Evolutionary conservation across 2,329 filamentous ascomycete species (phyloP).

Genomic region (Sarocladium brachiariae): DNA sequence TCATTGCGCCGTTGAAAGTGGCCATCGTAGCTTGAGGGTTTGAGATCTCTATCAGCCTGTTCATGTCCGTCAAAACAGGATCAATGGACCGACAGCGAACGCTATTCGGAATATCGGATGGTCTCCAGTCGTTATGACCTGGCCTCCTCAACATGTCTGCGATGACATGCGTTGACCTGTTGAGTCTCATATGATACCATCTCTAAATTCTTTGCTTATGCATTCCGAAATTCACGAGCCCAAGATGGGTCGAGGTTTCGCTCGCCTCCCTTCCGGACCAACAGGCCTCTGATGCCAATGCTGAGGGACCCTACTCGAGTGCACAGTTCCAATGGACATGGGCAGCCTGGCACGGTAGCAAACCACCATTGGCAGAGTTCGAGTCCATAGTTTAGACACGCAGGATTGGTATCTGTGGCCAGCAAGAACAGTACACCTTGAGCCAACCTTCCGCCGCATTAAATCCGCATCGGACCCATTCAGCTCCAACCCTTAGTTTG

Average conservation of each 20-base stretch:
- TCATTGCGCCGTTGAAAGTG: background rate
- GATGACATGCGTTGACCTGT: background rate
- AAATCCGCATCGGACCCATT: background rate
- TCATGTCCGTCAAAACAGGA: background rate
- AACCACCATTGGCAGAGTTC: background rate
- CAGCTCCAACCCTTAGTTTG: no score
- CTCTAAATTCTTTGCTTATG: background rate
- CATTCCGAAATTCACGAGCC: conserved; percentile 1
- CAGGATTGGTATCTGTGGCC: background rate
- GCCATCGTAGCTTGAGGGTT: background rate
- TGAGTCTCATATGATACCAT: background rate
- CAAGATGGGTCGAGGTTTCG: background rate
- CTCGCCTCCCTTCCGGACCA: background rate
- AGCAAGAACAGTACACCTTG: background rate
- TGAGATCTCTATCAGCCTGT: background rate
- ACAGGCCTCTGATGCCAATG: background rate
- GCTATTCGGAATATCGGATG: no score
- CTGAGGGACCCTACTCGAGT: background rate
- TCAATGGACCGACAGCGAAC: background rate
- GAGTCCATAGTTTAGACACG: background rate
- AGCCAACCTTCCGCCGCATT: background rate
- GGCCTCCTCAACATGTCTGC: background rate
- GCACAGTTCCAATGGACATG: background rate
- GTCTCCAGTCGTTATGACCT: no score
- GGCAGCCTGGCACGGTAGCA: background rate